These are phyloP conservation scores for Pseudonitzschia multistriata DNA, from an alignment of 108 stramenopile species.

Conservation along the genomic window DNA sequence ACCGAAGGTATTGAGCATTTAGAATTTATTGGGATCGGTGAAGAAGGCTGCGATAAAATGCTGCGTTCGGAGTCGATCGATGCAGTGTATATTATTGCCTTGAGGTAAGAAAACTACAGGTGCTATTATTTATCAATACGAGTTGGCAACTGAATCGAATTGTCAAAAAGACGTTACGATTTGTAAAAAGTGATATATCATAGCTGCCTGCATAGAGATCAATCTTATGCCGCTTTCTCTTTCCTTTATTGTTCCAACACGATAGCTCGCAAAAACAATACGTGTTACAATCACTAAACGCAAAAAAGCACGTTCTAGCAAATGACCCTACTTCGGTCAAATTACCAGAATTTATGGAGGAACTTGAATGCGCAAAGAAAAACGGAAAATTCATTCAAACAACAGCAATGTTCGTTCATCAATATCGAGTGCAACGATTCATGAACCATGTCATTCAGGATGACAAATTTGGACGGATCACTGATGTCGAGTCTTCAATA, in stretches of 20 bases:
- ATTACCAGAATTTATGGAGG: slow-evolving; percentile 39
- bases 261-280: slow-evolving; percentile 24
- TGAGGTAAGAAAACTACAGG: background rate
- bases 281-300: slow-evolving; percentile 41
- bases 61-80: slow-evolving; percentile 26
- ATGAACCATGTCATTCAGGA: slow-evolving; percentile 46
- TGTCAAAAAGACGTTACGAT: no score
- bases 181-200: background rate
- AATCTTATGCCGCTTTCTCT: background rate
- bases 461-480: slow-evolving; percentile 46
- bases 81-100: slow-evolving; percentile 41
- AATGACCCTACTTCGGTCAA: slow-evolving; percentile 66
- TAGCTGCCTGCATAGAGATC: background rate
- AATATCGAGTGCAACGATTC: slow-evolving; percentile 44
- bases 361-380: slow-evolving; percentile 45
- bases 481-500: slow-evolving; percentile 45
- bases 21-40: slow-evolving; percentile 17
- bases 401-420: slow-evolving; percentile 70
- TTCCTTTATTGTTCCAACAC: background rate
- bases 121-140: no score
- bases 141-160: no score
- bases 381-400: slow-evolving; percentile 58
- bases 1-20: background rate
- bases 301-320: slow-evolving; percentile 58
- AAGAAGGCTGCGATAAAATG: slow-evolving; percentile 31